phyloP scores from a whole-genome alignment of 306 rosid species.

The Fragaria iinumae region DNA sequence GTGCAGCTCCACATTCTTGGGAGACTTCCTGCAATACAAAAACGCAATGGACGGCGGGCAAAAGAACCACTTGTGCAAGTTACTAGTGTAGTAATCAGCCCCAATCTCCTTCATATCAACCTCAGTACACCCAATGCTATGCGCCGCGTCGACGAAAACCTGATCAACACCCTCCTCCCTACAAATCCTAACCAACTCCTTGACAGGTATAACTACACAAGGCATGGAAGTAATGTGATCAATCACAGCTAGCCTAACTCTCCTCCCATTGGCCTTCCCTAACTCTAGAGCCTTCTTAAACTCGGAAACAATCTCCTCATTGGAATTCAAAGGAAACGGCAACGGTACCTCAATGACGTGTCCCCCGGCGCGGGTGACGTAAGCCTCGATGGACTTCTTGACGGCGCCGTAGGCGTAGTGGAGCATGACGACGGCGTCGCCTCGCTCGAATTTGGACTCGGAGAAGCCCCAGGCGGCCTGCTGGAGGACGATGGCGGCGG shows the following conservation, averaged over 20 bases:
- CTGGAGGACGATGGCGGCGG: constrained; percentile 93
- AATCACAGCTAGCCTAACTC: constrained; percentile 82
- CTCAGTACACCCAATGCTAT: constrained; percentile 78
- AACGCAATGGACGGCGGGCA: constrained; percentile 94
- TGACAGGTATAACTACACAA: constrained; percentile 75
- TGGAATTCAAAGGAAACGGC: constrained; percentile 78
- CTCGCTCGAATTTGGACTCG: constrained; percentile 59
- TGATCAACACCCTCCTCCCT: constrained; percentile 94
- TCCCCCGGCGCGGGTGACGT: constrained; percentile 84
- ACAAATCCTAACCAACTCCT: constrained; percentile 79
- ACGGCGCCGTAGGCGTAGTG: constrained; percentile 88
- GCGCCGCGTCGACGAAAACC: constrained; percentile 96
- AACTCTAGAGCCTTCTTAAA: constrained; percentile 68
- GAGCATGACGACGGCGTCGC: constrained; percentile 83
- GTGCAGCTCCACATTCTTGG: constrained; percentile 54
- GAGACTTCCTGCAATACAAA: constrained; percentile 51
- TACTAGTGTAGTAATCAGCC: constrained; percentile 93
- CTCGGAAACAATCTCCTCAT: constrained; percentile 65
- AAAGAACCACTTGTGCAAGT: constrained; percentile 95
- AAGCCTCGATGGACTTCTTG: constrained; percentile 90
- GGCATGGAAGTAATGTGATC: constrained; percentile 99
- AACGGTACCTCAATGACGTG: constrained; percentile 73
- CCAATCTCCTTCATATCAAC: constrained; percentile 90
- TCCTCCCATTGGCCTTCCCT: constrained; percentile 69
- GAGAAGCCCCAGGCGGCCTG: constrained; percentile 72